These are phyloP conservation scores for Dioscorea alata DNA, from an alignment of 106 monocot species.

Conservation along the genomic window DNA sequence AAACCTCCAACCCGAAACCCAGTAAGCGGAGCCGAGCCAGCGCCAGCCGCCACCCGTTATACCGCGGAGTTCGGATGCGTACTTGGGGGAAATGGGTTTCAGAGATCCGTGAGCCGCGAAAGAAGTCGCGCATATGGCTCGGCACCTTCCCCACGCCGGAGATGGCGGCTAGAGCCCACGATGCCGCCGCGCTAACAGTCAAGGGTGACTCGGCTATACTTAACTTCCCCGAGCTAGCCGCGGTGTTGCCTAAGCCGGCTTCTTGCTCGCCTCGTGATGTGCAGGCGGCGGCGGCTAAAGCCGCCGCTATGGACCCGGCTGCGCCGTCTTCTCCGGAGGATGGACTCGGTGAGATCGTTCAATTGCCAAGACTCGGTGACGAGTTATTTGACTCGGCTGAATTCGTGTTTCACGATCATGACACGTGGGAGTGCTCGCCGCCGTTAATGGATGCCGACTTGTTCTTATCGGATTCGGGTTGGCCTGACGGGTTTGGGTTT, in stretches of 20 bases:
- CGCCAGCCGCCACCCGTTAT: slow-evolving; percentile 18
- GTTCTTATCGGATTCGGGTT: too few relatives aligned
- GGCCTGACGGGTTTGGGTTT: too few relatives aligned
- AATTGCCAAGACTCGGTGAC: slow-evolving; percentile 29
- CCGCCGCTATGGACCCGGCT: slow-evolving; percentile 29
- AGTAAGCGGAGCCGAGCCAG: neutral
- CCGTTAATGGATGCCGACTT: neutral
- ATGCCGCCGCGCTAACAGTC: slow-evolving; percentile 36
- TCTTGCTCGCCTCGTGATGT: slow-evolving; percentile 33
- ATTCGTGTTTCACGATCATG: slow-evolving; percentile 10
- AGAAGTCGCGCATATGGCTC: slow-evolving; percentile 56
- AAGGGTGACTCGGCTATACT: slow-evolving; percentile 29
- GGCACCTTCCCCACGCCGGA: slow-evolving; percentile 49
- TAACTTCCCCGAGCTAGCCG: slow-evolving; percentile 53
- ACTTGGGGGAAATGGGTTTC: slow-evolving; percentile 62
- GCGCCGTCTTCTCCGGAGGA: neutral
- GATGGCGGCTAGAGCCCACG: slow-evolving; percentile 59
- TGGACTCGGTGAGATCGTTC: slow-evolving; percentile 37
- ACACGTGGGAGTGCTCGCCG: neutral
- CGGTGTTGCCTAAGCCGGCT: slow-evolving; percentile 29
- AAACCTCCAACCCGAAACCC: too few relatives aligned
- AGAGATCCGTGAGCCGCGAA: slow-evolving; percentile 45
- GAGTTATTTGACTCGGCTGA: neutral
- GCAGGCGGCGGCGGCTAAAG: slow-evolving; percentile 32
- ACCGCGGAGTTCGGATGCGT: slow-evolving; percentile 49